phyloP scores from a whole-genome alignment of 2,329 filamentous ascomycete genomes.

The Fusarium clavum region DNA sequence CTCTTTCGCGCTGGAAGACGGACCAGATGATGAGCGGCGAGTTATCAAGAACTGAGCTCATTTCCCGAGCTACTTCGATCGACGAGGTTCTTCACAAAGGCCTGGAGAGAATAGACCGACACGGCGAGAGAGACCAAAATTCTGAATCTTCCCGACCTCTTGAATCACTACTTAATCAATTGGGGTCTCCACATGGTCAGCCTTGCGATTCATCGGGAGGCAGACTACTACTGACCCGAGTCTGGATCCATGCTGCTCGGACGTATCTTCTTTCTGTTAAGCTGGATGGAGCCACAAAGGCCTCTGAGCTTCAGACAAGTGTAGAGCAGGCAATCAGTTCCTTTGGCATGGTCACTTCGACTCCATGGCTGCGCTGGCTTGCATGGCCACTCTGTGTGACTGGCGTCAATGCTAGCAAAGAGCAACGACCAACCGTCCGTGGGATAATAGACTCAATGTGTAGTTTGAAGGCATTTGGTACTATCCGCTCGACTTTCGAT shows the following conservation, averaged over 20 bases:
- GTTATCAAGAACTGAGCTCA: not conserved
- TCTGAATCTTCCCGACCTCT: not conserved
- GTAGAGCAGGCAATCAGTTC: not conserved
- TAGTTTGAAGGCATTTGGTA: not conserved
- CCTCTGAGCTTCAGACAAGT: not conserved
- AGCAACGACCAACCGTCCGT: not conserved
- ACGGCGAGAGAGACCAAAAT: not conserved
- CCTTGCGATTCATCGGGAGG: fast-evolving
- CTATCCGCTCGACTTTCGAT: not conserved
- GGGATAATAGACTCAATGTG: not conserved
- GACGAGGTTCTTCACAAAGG: not conserved
- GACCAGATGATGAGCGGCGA: not conserved
- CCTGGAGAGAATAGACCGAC: fast-evolving
- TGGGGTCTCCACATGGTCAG: not conserved
- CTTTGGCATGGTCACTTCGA: not conserved
- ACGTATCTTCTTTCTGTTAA: not conserved
- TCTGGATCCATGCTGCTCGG: not conserved
- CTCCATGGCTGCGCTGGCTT: not conserved
- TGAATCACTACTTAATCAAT: fast-evolving
- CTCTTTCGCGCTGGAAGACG: not conserved
- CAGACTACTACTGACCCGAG: not conserved
- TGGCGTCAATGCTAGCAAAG: not conserved
- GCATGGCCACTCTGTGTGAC: not conserved
- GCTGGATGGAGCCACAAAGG: not conserved
- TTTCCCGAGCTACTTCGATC: not conserved